Conservation (phyloP, 805 yeast genomes). For the Komagataella phaffii region DNA sequence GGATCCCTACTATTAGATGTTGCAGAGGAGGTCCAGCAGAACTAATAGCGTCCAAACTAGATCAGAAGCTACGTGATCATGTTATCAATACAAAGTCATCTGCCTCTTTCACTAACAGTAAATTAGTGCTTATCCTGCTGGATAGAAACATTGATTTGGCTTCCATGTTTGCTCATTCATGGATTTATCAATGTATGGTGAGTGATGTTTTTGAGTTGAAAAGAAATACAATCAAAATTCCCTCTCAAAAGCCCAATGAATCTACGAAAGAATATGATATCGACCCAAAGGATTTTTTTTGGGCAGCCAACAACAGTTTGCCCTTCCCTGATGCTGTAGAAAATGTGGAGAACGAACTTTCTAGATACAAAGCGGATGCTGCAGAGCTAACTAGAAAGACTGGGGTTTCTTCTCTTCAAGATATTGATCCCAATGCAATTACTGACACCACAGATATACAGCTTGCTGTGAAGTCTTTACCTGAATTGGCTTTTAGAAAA, state of each 20-base stretch:
- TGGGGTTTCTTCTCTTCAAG: constrained; percentile 59
- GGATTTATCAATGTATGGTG: constrained; percentile 96
- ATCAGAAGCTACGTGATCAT: constrained; percentile 73
- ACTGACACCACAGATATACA: constrained; percentile 56
- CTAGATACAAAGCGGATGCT: constrained; percentile 76
- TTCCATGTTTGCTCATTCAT: constrained; percentile 91
- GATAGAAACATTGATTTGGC: constrained; percentile 87
- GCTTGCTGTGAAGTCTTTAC: constrained; percentile 83
- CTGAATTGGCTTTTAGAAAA: constrained; percentile 83
- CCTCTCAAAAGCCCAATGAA: constrained; percentile 20
- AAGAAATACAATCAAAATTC: constrained; percentile 68
- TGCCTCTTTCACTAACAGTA: constrained; percentile 21
- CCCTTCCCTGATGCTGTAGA: constrained; percentile 99
- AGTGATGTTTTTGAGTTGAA: constrained; percentile 79
- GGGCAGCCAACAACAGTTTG: constrained; percentile 70
- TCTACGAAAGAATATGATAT: constrained; percentile 61
- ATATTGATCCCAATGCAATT: constrained; percentile 46
- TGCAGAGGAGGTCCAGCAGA: constrained; percentile 94
- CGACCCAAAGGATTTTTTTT: constrained; percentile 88
- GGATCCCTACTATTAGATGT: constrained; percentile 83
- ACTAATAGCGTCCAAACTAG: constrained; percentile 77
- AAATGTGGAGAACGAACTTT: constrained; percentile 76
- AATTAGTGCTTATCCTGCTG: constrained; percentile 68
- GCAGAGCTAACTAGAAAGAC: constrained; percentile 72
- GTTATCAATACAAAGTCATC: constrained; percentile 50